A percentile compares a stretch with the other conserved stretches of the same genome.
These are phyloP conservation scores for Neonectria ditissima DNA, from an alignment of 2,329 filamentous ascomycete genomes.

Conservation along the genomic window DNA sequence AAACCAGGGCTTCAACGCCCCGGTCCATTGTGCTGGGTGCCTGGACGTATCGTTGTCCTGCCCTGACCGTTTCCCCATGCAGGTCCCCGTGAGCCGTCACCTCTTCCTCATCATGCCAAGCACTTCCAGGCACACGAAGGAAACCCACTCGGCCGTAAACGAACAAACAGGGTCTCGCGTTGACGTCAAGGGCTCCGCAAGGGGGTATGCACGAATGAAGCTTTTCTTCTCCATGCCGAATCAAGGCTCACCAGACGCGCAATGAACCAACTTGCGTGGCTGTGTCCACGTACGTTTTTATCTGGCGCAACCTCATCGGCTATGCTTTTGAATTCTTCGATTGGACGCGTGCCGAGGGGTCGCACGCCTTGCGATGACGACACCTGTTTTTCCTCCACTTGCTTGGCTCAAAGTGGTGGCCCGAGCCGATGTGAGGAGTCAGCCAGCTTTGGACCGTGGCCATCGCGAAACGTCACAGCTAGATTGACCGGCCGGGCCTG, in stretches of 20 bases:
- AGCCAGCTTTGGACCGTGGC: neutral
- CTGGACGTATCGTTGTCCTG: conserved; percentile 4
- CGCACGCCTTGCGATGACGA: neutral
- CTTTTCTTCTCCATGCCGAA: neutral
- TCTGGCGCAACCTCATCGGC: neutral
- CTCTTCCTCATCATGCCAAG: neutral
- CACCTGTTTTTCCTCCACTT: neutral
- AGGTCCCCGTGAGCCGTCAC: neutral
- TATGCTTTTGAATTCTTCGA: neutral
- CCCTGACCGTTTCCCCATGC: neutral
- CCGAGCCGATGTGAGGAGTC: neutral
- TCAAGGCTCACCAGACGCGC: neutral
- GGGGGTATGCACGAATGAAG: neutral
- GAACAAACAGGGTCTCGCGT: neutral
- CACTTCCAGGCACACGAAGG: neutral
- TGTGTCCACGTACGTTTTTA: conserved; percentile 1
- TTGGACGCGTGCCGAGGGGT: neutral
- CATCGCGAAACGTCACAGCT: conserved; percentile 7
- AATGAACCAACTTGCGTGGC: conserved; percentile 8
- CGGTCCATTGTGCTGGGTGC: neutral
- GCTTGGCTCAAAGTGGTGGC: neutral
- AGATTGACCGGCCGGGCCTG: neutral
- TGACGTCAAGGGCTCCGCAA: conserved; percentile 7
- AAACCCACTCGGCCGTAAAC: neutral
- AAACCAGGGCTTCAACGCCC: neutral